Evolutionary conservation across 2,329 filamentous ascomycete species (phyloP), one percentile per base, ranked within the genome.

Genomic region (Exophiala alcalophila): DNA sequence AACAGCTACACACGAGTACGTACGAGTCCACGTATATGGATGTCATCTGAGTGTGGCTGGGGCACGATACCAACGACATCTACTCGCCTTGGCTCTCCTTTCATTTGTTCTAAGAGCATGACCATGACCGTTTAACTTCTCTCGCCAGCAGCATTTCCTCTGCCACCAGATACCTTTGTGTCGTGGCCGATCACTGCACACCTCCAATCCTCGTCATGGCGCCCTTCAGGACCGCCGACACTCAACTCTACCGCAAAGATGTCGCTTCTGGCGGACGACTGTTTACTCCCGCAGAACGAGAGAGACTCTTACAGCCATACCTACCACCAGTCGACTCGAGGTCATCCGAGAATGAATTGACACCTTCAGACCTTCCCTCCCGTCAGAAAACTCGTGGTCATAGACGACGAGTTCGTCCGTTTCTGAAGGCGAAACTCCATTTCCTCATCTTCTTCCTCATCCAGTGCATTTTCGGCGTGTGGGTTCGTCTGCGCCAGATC

Each of bases 401-500:
- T 28, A 66, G 61, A n/a, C 47, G 38, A 37, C 64, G 69, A 10
- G 61, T 72, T 20, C 66, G 68, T 30, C 61, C 62, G 3, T 71
- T 72, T 44, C 33, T 72, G 28, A 69, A 63, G 47, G 62, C 62
- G 5, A 68, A 69, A 44, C 43, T 72, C 3, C 61, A 73, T 42
- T 62, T 63, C 29, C 48, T 72, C n/a, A 49, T 66, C 19, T 72
- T 71, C 47, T 65, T 67, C 15, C 28, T 67, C 26, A 68, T 70
- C 24, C 88, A 95, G 59, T 76, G 84, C 50, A 63, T 95, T 54
- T 97, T 95, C 68, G 91, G 87, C 5, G 71, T 97, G 53, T 94
- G 92, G 64, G 83, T 96, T 54, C 84, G 89, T 50, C 67, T 87
- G 45, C 82, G 90, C 44, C 82, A 88, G 61, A 79, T 81, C 41